Evolutionary conservation across 2,329 filamentous ascomycete species (phyloP).

Genomic region (Sporothrix protearum): DNA sequence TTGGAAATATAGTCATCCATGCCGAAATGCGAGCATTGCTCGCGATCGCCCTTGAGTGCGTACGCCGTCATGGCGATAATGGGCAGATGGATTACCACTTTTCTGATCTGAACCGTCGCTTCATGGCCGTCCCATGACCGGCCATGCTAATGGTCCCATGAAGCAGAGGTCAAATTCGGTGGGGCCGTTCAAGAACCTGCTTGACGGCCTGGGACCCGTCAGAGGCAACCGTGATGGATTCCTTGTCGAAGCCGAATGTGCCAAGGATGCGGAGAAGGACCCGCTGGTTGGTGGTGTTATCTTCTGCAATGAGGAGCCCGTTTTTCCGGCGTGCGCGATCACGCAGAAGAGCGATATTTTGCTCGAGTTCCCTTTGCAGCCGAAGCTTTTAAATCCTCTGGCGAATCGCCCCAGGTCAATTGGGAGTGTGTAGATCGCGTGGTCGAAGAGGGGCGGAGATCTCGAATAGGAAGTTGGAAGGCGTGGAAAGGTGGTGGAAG

Average conservation of each 20-base stretch:
- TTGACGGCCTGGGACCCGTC: constrained; percentile 44
- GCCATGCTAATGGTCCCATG: constrained; percentile 61
- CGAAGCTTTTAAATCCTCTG: neutral
- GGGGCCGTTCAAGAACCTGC: constrained; percentile 40
- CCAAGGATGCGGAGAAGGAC: constrained; percentile 39
- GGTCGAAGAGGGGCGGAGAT: neutral
- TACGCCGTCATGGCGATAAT: constrained; percentile 54
- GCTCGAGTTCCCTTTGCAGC: neutral
- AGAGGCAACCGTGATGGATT: constrained; percentile 40
- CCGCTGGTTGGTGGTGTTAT: constrained; percentile 44
- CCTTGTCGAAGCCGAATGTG: constrained; percentile 39
- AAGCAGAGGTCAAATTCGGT: constrained; percentile 48
- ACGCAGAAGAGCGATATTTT: constrained; percentile 30
- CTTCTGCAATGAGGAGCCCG: constrained; percentile 42
- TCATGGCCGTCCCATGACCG: constrained; percentile 55
- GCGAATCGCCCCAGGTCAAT: neutral
- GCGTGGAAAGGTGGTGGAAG: neutral
- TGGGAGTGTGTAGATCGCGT: neutral
- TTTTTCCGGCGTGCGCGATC: constrained; percentile 40
- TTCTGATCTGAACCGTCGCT: constrained; percentile 49
- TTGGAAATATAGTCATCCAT: constrained; percentile 54
- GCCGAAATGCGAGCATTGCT: constrained; percentile 51
- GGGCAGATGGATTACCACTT: constrained; percentile 32
- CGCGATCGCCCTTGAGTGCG: constrained; percentile 53
- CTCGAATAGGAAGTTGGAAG: neutral